Evolutionary conservation across 2,329 filamentous ascomycete genomes (phyloP), one percentile per base, ranked within the genome.

Genomic region (Venturiaceae sp.): DNA sequence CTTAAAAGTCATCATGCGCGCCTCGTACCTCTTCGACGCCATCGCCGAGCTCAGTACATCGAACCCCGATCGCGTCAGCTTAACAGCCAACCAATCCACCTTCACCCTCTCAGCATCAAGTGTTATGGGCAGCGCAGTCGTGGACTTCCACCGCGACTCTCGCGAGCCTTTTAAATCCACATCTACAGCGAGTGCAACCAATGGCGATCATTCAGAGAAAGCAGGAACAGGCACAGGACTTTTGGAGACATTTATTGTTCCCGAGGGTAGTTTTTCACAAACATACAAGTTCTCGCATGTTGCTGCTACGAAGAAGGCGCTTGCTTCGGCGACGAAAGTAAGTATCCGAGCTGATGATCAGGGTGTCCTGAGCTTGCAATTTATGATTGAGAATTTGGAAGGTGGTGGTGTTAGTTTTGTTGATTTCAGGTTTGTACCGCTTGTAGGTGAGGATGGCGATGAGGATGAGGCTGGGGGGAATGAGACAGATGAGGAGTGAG

Each of bases 1-100:
- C 8, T 88, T 96, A 75, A 99, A 97, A 71, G 90, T 96, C 60
- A 97, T 99, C 68, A 96, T 96, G 88, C 88, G 86, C 64, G 83
- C 86, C 11, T 81, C 81, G 34, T 86, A 83, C 72, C 80, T 92
- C 4, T 80, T 87, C 11, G 88, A 92, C 66, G 84, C 85, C 16
- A 76, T 92, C 41, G 80, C 82, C 1, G 88, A 92, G 68, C 80
- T 87, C 13, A 77, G 78, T 34, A 79, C 79, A 1, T 87, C 91
- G 28, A 83, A 81, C n/a, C 91, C 90, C 0, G 82, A 83, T 5
- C 81, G 84, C 39, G 77, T 96, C 26, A 86, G 84, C 13, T 80
- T 96, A 56, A 79, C 80, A 9, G 84, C 84, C 21, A 55, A 21
- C 9, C 68, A 69, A 67, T 87, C 90, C 1, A 87, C 85, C 68